Evolutionary conservation across 352 stramenopile genomes (phyloP).

Genomic region (Phytophthora tubulina): DNA sequence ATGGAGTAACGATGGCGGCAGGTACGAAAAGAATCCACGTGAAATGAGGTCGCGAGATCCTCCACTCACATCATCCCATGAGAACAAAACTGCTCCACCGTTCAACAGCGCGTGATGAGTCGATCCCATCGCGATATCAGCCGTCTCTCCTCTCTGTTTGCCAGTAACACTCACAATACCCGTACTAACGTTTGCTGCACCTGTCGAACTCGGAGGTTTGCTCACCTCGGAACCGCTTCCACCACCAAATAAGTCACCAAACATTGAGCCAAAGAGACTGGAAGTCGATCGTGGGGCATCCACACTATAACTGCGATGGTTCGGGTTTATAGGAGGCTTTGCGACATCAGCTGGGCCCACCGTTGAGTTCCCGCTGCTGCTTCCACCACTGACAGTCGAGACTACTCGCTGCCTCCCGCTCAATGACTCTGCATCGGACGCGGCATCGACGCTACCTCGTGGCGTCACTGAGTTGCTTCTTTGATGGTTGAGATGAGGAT

Average conservation of each 20-base stretch:
- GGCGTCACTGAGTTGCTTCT: conserved; percentile 20
- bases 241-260: conserved; percentile 77
- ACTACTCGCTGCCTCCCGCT: conserved; percentile 19
- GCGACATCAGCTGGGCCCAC: neutral
- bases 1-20: conserved; percentile 54
- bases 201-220: conserved; percentile 1
- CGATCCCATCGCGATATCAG: conserved; percentile 46
- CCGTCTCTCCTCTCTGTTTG: conserved; percentile 61
- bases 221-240: conserved; percentile 12
- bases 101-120: conserved; percentile 52
- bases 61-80: conserved; percentile 78
- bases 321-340: conserved; percentile 7
- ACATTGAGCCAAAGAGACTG: conserved; percentile 68
- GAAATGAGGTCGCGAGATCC: conserved; percentile 70
- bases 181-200: neutral
- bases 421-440: conserved; percentile 18
- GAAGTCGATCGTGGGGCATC: conserved; percentile 54
- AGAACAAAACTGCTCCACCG: conserved; percentile 42
- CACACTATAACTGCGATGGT: conserved; percentile 63
- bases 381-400: conserved; percentile 21
- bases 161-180: conserved; percentile 20
- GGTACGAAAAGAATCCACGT: conserved; percentile 71
- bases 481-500: conserved; percentile 57
- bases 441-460: conserved; percentile 20
- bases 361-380: conserved; percentile 31